Evolutionary conservation across 1,284 basidiomycete species (phyloP), one percentile per base, ranked within the genome.

Genomic region (Melanopsichium pennsylvanicum): DNA sequence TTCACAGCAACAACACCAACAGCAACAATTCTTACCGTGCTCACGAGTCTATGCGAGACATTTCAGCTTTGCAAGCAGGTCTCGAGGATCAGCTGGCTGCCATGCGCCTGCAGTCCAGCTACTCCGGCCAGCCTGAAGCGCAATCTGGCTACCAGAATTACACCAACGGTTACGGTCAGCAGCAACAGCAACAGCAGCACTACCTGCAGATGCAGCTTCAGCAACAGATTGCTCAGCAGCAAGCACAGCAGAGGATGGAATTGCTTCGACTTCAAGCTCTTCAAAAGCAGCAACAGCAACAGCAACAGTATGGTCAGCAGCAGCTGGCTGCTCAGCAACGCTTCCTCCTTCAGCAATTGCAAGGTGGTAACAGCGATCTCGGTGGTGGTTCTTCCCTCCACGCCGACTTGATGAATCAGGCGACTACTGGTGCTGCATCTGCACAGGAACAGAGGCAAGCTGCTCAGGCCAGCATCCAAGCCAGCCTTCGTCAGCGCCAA

Each of bases 361-460:
- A 77, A 3, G 52, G 52, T 12, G 47, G 52, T 37, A 43, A 35
- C 32, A n/a, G 26, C 36, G 37, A 38, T 5, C 35, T 16, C 15
- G 60, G 58, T 22, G 44, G 47, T 18, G 70, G 57, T 15, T 62
- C 55, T 4, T 69, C 60, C n/a, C 40, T 48, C 12, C 52, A 61
- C 5, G 43, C 40, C 39, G 34, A 41, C 39, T 25, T 50, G 19
- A 62, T 45, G 55, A 55, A 42, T 35, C 49, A 47, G 38, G 59
- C 47, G 18, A 49, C 55, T 25, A 38, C 35, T 37, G 50, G 52
- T 18, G 59, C 58, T 33, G 48, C 64, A 16, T 56, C 56, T 11
- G 71, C 64, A 7, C 63, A 63, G 34, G 72, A 76, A 56, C 74
- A 76, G 57, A 63, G 72, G 25, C 69, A 74, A 34, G 74, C 74